Percentiles rank a stretch among this genome's conserved stretches.
phyloP scores from a whole-genome alignment of 2,329 filamentous ascomycete genomes.

The Fusarium gaditjirri region DNA sequence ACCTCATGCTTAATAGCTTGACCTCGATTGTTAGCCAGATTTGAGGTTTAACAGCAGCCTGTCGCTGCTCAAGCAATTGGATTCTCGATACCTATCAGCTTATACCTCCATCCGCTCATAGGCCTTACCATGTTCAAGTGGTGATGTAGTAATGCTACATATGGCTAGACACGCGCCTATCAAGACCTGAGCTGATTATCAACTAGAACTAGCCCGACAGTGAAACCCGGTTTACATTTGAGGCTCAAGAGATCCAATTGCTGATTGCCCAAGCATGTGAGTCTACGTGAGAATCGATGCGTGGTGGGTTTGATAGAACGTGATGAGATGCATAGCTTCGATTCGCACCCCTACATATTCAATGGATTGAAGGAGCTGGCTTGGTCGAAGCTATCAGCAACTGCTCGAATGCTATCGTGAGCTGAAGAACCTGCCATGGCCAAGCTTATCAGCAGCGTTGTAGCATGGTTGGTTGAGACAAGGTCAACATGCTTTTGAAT shows the following conservation, averaged over 20 bases:
- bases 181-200: neutral
- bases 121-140: neutral
- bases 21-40: neutral
- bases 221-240: neutral
- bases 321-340: conserved; percentile 11
- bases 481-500: conserved; percentile 4
- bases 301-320: neutral
- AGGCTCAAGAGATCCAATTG: neutral
- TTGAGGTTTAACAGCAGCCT: neutral
- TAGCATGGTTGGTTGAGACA: conserved; percentile 2
- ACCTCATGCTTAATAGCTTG: neutral
- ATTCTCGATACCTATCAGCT: neutral
- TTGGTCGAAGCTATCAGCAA: conserved; percentile 1
- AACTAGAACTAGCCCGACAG: neutral
- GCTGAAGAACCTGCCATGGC: neutral
- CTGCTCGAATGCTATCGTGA: neutral
- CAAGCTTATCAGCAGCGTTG: conserved; percentile 17
- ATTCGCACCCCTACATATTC: neutral
- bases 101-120: neutral
- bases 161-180: conserved; percentile 1
- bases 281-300: neutral
- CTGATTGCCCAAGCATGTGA: neutral
- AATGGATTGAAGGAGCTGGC: neutral
- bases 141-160: neutral
- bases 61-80: neutral